Evolutionary conservation across 371 early-diverging fungal genomes (phyloP).

Genomic region (Zopfochytrium polystomum): DNA sequence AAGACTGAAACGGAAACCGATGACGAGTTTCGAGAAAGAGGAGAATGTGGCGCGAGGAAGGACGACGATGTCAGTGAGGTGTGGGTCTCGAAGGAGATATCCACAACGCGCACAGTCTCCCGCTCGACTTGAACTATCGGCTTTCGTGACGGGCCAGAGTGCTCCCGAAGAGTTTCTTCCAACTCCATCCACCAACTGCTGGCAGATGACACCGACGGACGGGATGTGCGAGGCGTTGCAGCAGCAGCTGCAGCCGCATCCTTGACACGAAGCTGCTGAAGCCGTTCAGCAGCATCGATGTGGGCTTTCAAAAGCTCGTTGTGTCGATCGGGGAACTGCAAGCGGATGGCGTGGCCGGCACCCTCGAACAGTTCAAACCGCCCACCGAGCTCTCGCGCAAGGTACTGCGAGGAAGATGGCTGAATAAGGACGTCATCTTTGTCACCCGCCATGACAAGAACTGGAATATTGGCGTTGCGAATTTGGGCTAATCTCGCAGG

Average conservation of each 20-base stretch:
- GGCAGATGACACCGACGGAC: background rate
- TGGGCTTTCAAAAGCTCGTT: slow-evolving; percentile 26
- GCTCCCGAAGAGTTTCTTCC: background rate
- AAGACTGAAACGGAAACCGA: no score
- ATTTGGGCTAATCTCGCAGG: slow-evolving; percentile 25
- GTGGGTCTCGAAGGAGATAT: no score
- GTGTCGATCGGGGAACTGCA: slow-evolving; percentile 33
- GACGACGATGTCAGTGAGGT: no score
- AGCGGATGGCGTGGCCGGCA: slow-evolving; percentile 35
- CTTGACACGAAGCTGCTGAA: background rate
- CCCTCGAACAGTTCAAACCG: slow-evolving; percentile 29
- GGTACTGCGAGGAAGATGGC: slow-evolving; percentile 24
- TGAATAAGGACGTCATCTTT: slow-evolving; percentile 39
- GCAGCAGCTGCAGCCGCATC: background rate
- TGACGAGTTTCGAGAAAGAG: no score
- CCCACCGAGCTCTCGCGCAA: slow-evolving; percentile 28
- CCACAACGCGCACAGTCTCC: no score
- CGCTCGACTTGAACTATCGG: no score
- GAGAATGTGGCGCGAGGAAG: no score
- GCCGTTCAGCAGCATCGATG: slow-evolving; percentile 14
- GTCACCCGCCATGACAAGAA: slow-evolving; percentile 37
- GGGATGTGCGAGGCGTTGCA: background rate
- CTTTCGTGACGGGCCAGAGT: background rate
- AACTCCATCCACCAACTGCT: background rate
- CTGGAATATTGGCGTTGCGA: slow-evolving; percentile 28